Conservation (phyloP, 2,329 filamentous ascomycete genomes). For the Aspergillus intermedius region DNA sequence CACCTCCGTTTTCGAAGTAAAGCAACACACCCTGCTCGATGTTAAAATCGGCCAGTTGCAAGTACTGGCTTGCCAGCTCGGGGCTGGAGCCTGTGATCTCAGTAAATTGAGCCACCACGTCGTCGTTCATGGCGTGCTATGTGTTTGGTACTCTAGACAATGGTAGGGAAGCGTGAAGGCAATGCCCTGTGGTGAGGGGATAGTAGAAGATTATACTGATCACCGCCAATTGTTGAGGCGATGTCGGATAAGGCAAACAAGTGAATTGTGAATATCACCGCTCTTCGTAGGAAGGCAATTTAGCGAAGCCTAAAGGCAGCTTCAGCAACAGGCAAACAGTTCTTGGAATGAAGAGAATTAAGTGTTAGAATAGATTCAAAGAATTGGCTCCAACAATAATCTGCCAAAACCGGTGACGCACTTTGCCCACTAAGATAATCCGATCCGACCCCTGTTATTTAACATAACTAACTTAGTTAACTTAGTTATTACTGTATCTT, state of each 20-base stretch:
- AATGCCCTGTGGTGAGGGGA: not conserved
- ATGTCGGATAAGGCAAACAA: not conserved
- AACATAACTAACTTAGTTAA: no score
- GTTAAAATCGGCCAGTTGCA: slow-evolving; percentile 77
- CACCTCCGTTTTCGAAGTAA: slow-evolving; percentile 81
- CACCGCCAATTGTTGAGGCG: not conserved
- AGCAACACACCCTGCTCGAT: slow-evolving; percentile 80
- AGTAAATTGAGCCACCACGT: slow-evolving; percentile 67
- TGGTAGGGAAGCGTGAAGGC: not conserved
- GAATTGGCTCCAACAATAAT: not conserved
- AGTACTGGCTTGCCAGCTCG: slow-evolving; percentile 71
- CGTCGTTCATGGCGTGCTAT: slow-evolving; percentile 56
- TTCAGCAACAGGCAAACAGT: not conserved
- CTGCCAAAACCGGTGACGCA: not conserved
- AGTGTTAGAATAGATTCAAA: not conserved
- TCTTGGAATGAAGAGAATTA: no score
- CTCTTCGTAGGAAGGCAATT: no score
- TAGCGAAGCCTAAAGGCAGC: no score
- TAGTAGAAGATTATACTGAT: slow-evolving; percentile 1
- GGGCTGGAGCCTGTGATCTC: slow-evolving; percentile 71
- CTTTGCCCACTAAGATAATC: not conserved
- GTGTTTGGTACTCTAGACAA: not conserved
- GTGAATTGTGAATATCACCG: not conserved
- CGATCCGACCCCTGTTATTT: not conserved
- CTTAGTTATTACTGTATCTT: not conserved